Conservation (phyloP, 306 rosid genomes). For the Rosa lucieae region DNA sequence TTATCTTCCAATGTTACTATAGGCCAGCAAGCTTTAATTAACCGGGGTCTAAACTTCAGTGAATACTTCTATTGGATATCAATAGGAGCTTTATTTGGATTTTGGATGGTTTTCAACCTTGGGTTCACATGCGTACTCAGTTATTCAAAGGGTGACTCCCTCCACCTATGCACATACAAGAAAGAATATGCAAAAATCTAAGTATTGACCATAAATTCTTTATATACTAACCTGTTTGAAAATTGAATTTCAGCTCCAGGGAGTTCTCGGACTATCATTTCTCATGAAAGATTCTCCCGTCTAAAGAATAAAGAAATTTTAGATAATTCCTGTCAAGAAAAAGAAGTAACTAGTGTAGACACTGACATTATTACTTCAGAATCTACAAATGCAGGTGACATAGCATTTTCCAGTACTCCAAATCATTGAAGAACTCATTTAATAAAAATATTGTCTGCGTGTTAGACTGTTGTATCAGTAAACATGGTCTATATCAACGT, state of each 20-base stretch:
- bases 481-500: background rate
- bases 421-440: background rate
- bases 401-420: background rate
- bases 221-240: background rate
- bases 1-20: conserved; percentile 46
- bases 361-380: background rate
- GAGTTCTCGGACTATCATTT: conserved; percentile 43
- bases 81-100: conserved; percentile 48
- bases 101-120: conserved; percentile 44
- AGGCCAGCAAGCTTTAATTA: conserved; percentile 44
- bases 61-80: conserved; percentile 56
- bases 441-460: background rate
- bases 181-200: background rate
- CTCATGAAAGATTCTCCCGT: background rate
- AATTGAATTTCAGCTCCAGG: conserved; percentile 26
- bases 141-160: conserved; percentile 35
- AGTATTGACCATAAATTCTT: background rate
- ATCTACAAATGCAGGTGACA: conserved; percentile 8
- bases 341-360: background rate
- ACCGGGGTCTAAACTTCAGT: conserved; percentile 40
- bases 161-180: background rate
- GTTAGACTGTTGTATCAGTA: background rate
- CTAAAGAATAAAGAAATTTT: conserved; percentile 33
- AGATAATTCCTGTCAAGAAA: conserved; percentile 10
- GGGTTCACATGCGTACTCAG: conserved; percentile 46